Base-by-base conservation (phyloP, 345 rosid species). In the Acer saccharum region DNA sequence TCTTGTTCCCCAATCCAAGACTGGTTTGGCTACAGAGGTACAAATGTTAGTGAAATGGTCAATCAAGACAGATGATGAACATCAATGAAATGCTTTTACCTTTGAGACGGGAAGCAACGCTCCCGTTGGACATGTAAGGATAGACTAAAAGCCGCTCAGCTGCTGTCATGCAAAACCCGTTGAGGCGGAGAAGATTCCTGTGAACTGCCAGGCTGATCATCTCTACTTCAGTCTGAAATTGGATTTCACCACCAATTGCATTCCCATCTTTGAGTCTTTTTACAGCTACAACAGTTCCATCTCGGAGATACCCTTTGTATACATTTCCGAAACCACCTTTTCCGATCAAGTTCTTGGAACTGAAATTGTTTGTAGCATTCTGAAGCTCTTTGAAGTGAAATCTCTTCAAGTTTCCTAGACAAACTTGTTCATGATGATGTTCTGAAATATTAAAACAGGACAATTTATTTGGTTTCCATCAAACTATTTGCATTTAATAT, bases 121-220 rank as follows among this genome's bases (percentile, higher is more conserved):
- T 96, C 25, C 99, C 98, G 78, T 96, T 94, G 43, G 99, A 90
- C 98, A 94, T 96, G 87, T 90, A 94, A 32, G 99, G 99, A 83
- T 96, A 96, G 50, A 94, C 97, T 35, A 96, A 78, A 55, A 96
- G 91, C 72, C 93, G 85, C 74, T 96, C 99, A 10, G 86, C 77
- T 46, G 91, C 75, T 66, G 95, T 90, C 85, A 90, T 88, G 75
- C 97, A 96, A 76, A 94, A 96, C 54, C 99, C 95, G 0, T 83
- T 87, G 20, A 94, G 90, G 1, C 89, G 91, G 54, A 96, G 98
- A 60, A 96, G 97, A 69, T 96, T 89, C 6, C 95, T 88, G 63
- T 94, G 99, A 17, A 92, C 98, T 44, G 99, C 98, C 27, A 96
- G 85, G 87, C 99, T 94, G 78, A 94, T 96, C 97, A 96, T 94